A percentile compares a stretch with the other conserved stretches of the same genome.
These are phyloP conservation scores for Benincasa hispida DNA, from an alignment of 306 rosid genomes.

Conservation along the genomic window DNA sequence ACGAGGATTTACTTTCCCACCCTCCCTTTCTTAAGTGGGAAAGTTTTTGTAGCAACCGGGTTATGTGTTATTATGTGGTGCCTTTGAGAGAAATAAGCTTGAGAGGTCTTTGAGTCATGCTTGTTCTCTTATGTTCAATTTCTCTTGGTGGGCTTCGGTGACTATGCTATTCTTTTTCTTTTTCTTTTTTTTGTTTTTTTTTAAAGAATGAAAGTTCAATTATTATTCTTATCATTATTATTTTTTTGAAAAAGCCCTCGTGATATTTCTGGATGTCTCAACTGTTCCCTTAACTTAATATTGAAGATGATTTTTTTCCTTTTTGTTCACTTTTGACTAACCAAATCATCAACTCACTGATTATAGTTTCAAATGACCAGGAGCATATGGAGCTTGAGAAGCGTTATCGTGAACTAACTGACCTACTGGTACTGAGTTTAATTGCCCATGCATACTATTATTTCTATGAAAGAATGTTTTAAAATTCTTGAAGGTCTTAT, in stretches of 20 bases:
- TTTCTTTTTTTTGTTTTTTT: too few relatives aligned
- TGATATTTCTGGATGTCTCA: neutral
- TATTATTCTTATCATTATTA: too few relatives aligned
- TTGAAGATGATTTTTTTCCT: neutral
- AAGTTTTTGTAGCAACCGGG: too few relatives aligned
- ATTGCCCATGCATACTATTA: neutral
- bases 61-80: too few relatives aligned
- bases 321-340: neutral
- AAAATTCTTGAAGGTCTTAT: neutral
- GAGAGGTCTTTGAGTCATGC: too few relatives aligned
- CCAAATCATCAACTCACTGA: conserved; percentile 5
- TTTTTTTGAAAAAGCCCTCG: too few relatives aligned
- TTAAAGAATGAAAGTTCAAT: too few relatives aligned
- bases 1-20: too few relatives aligned
- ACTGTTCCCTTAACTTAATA: neutral
- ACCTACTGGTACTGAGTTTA: conserved; percentile 59
- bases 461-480: neutral
- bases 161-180: neutral
- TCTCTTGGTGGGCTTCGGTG: neutral
- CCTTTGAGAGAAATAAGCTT: too few relatives aligned
- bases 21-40: too few relatives aligned
- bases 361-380: conserved; percentile 34
- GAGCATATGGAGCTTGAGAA: conserved; percentile 97
- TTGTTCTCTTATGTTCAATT: too few relatives aligned
- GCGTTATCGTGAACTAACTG: conserved; percentile 95